phyloP scores from a whole-genome alignment of 2,329 filamentous ascomycete species.

The Alternaria hordeiaustralica region DNA sequence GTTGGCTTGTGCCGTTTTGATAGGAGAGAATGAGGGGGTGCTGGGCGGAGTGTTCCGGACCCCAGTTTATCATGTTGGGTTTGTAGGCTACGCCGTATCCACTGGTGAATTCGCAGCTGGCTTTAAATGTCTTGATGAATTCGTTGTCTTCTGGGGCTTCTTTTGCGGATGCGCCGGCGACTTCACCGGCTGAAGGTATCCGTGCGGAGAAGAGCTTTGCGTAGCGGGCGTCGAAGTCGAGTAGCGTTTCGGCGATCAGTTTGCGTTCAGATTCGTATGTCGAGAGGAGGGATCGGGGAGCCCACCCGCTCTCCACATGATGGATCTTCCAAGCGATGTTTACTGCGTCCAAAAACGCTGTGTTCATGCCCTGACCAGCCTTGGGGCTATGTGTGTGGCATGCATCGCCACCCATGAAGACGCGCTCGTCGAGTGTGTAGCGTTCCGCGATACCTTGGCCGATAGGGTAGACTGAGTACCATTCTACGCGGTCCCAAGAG shows the following conservation, averaged over 20 bases:
- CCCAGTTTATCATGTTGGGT: slow-evolving; percentile 86
- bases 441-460: slow-evolving; percentile 70
- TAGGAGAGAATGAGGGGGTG: slow-evolving; percentile 72
- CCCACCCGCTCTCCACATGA: slow-evolving; percentile 83
- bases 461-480: slow-evolving; percentile 71
- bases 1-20: slow-evolving; percentile 62
- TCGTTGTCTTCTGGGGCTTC: slow-evolving; percentile 65
- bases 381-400: slow-evolving; percentile 70
- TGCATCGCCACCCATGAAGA: slow-evolving; percentile 70
- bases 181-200: slow-evolving; percentile 74
- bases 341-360: slow-evolving; percentile 68
- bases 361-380: slow-evolving; percentile 70
- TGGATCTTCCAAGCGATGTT: slow-evolving; percentile 98
- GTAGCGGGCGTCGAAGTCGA: slow-evolving; percentile 88
- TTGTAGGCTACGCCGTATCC: slow-evolving; percentile 90
- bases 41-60: slow-evolving; percentile 71
- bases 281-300: slow-evolving; percentile 73
- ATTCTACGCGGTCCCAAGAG: slow-evolving; percentile 69
- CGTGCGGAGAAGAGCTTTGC: slow-evolving; percentile 87
- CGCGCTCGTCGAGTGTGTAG: slow-evolving; percentile 68
- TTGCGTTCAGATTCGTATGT: slow-evolving; percentile 90
- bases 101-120: slow-evolving; percentile 88
- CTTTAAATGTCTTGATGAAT: slow-evolving; percentile 90
- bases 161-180: slow-evolving; percentile 64
- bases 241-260: slow-evolving; percentile 79